Conservation (phyloP, 305 asterid genomes). For the Vinca major region DNA sequence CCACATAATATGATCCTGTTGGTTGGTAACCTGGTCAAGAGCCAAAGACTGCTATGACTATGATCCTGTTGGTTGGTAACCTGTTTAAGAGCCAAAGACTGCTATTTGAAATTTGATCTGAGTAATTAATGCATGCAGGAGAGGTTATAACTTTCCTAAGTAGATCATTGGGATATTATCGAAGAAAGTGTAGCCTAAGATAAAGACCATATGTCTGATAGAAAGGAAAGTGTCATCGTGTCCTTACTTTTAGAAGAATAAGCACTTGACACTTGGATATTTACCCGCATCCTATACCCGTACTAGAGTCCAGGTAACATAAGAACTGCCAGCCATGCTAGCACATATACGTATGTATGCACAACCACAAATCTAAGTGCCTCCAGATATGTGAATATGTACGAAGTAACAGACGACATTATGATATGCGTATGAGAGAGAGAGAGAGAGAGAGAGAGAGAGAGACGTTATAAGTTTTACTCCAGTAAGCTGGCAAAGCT, state of each 20-base stretch:
- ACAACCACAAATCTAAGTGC: not conserved
- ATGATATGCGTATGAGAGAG: conserved; percentile 1
- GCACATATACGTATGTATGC: not conserved
- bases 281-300: too few relatives aligned
- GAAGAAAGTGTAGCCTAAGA: not conserved
- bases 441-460: conserved; percentile 36
- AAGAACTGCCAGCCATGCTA: not conserved
- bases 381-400: not conserved
- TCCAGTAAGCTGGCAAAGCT: conserved; percentile 76
- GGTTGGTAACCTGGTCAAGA: not conserved
- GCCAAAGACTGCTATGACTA: not conserved
- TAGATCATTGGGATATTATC: not conserved
- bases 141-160: not conserved
- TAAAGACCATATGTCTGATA: not conserved
- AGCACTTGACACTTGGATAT: too few relatives aligned
- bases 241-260: too few relatives aligned
- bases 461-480: conserved; percentile 92
- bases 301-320: too few relatives aligned
- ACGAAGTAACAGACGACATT: not conserved
- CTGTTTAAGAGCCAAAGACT: conserved; percentile 1
- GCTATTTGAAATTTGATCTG: not conserved
- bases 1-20: not conserved
- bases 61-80: not conserved
- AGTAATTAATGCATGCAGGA: not conserved
- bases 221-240: too few relatives aligned